Conservation (phyloP, 78 protist genomes). For the Planoprotostelium fungivorum region DNA sequence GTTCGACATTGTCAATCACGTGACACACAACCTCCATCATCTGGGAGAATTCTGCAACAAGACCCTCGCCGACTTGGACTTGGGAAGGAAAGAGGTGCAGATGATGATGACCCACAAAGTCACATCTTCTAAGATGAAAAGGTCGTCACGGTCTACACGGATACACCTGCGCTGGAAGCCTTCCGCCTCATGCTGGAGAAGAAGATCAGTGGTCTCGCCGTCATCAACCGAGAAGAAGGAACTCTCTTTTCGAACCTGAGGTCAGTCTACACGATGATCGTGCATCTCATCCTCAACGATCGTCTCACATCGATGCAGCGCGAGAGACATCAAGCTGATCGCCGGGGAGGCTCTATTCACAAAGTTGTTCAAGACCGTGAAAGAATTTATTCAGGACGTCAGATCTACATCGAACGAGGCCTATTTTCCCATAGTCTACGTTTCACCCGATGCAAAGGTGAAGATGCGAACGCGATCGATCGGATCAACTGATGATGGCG, state of each 20-base stretch:
- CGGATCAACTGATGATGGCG: no score
- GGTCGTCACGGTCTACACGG: neutral
- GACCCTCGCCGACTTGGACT: neutral
- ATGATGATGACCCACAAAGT: neutral
- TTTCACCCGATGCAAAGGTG: neutral
- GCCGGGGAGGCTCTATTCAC: neutral
- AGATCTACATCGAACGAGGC: neutral
- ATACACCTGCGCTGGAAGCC: conserved; percentile 27
- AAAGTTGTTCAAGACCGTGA: neutral
- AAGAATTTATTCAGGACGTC: neutral
- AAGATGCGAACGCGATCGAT: no score
- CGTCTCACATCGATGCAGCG: no score
- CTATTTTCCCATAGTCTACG: neutral
- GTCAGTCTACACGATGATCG: neutral
- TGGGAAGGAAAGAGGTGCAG: neutral
- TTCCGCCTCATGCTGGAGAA: conserved; percentile 35
- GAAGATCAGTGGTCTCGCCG: conserved; percentile 34
- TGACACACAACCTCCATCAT: neutral
- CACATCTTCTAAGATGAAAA: no score
- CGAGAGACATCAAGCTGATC: neutral
- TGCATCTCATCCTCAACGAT: no score
- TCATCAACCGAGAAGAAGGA: conserved; percentile 20
- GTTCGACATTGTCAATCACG: neutral
- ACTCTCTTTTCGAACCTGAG: conserved; percentile 12
- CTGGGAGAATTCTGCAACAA: neutral